phyloP scores from a whole-genome alignment of 768 basidiomycete species.

The Termitomyces heimii region DNA sequence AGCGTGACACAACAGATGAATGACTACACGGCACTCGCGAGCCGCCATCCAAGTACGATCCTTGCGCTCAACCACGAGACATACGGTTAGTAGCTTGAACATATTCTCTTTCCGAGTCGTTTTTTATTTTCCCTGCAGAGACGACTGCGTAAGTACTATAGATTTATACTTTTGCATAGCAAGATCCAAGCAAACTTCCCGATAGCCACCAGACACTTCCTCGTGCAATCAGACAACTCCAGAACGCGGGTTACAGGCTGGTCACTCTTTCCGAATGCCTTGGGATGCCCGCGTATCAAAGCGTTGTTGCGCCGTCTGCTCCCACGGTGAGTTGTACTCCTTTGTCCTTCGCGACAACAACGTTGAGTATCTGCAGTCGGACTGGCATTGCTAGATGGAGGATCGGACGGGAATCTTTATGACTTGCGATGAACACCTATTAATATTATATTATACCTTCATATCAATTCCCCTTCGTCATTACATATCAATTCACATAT shows the following conservation, averaged over 20 bases:
- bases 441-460: no score
- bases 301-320: constrained; percentile 20
- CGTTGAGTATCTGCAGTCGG: not conserved
- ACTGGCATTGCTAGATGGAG: constrained; percentile 8
- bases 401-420: not conserved
- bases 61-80: constrained; percentile 36
- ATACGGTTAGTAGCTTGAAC: constrained; percentile 17
- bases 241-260: constrained; percentile 34
- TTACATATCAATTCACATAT: not conserved
- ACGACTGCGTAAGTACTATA: constrained; percentile 17
- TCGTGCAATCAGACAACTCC: constrained; percentile 29
- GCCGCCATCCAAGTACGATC: constrained; percentile 26
- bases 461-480: not conserved
- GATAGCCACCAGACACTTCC: constrained; percentile 28
- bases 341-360: not conserved
- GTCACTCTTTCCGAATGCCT: constrained; percentile 39
- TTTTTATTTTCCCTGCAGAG: constrained; percentile 7
- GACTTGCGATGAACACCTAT: not conserved
- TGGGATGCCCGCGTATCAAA: constrained; percentile 30
- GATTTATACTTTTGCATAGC: not conserved
- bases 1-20: constrained; percentile 22
- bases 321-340: constrained; percentile 23
- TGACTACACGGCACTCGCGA: constrained; percentile 21
- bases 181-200: not conserved
- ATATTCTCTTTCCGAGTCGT: not conserved